Evolutionary conservation across 2,329 filamentous ascomycete species (phyloP), one percentile per base, ranked within the genome.

Genomic region (Parasarocladium wereldwijsianum): DNA sequence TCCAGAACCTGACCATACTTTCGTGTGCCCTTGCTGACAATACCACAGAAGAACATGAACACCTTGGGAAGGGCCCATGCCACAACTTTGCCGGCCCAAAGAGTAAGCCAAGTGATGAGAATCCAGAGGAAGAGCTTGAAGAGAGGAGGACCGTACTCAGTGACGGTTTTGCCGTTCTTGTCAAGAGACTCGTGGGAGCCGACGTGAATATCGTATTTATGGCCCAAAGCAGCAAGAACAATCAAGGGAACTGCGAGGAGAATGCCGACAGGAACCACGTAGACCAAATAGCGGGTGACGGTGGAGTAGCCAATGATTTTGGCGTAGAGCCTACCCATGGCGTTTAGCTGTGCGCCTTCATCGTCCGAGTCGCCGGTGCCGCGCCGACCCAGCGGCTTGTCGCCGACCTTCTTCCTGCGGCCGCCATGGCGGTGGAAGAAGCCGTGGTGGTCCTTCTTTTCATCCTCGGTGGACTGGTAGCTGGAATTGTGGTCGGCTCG

Each of bases 41-140:
- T 70, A 33, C 76, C 76, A 37, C 65, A 69, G 40, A 78, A 65
- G 43, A 77, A 76, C 62, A 79, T 74, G 51, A 81, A 81, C 31
- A 70, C 38, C 22, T 57, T 51, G 0, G 76, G 75, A 3, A 78
- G 44, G 11, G 66, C 45, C 47, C 70, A 70, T 10, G 76, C 69
- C 8, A 72, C 58, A 24, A 78, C 51, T 52, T 81, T 82, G 39
- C 67, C 72, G 12, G 62, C 56, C 76, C 76, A 82, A 8, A 80
- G 60, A 7, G 65, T 62, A 22, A 75, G 51, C 76, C 76, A 82
- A 20, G 75, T 61, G 30, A 76, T 60, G 44, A 79, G 69, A 40
- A 81, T 64, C 76, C 76, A 79, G 27, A 76, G 55, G 42, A 79
- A 79, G 27, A 82, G 58, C 28, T 64, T 51, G 42, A 75, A 69